Percentiles rank a stretch among this genome's conserved stretches.
These are phyloP conservation scores for Ophiostoma novo-ulmi DNA, from an alignment of 2,329 filamentous ascomycete species.

Conservation along the genomic window DNA sequence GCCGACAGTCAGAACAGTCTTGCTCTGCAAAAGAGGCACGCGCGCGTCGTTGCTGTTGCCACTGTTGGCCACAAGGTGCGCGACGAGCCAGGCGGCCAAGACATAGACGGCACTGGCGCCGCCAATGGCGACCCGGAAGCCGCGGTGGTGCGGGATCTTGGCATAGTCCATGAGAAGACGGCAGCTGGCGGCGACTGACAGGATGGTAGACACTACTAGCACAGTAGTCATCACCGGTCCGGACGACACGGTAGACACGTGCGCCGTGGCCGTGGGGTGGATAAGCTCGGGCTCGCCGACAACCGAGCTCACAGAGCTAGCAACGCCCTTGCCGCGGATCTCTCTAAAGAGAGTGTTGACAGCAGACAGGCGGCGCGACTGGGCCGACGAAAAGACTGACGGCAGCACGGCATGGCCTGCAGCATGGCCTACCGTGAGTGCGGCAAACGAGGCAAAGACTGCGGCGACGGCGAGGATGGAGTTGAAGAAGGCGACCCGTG, in stretches of 20 bases:
- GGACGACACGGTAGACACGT: slow-evolving; percentile 3
- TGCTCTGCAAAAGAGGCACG: slow-evolving; percentile 8
- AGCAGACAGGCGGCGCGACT: background rate
- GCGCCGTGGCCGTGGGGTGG: slow-evolving; percentile 5
- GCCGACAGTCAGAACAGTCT: slow-evolving; percentile 10
- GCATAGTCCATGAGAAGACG: slow-evolving; percentile 30
- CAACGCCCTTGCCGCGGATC: slow-evolving; percentile 7
- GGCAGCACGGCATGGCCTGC: slow-evolving; percentile 16
- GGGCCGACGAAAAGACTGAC: background rate
- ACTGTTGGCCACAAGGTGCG: background rate
- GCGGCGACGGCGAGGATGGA: slow-evolving; percentile 31
- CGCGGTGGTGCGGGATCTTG: slow-evolving; percentile 31
- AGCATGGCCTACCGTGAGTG: slow-evolving; percentile 24
- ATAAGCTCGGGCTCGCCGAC: slow-evolving; percentile 13
- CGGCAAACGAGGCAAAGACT: slow-evolving; percentile 30
- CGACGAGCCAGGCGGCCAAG: slow-evolving; percentile 18
- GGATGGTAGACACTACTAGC: background rate
- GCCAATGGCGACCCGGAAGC: slow-evolving; percentile 34
- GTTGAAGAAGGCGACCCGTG: slow-evolving; percentile 25
- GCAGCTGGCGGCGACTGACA: slow-evolving; percentile 28
- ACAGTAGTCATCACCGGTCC: background rate
- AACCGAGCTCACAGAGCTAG: background rate
- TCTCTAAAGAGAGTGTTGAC: slow-evolving; percentile 6
- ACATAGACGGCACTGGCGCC: slow-evolving; percentile 29
- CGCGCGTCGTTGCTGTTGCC: background rate